These are phyloP conservation scores for Carpinus viminea DNA, from an alignment of 306 rosid genomes.

Conservation along the genomic window DNA sequence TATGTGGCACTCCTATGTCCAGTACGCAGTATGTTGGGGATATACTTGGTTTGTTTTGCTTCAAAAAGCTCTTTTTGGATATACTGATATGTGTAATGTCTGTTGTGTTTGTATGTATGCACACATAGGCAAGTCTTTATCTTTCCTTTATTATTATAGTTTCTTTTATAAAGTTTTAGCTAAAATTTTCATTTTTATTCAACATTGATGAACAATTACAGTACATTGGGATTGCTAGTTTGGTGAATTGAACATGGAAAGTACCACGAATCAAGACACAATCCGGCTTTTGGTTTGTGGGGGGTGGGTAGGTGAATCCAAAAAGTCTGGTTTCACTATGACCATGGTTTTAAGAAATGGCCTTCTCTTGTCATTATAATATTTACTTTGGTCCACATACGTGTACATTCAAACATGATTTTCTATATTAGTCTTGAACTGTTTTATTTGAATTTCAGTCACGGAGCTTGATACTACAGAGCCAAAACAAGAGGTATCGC, in stretches of 20 bases:
- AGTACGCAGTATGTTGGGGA: neutral
- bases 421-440: slow-evolving; percentile 23
- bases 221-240: neutral
- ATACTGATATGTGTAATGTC: neutral
- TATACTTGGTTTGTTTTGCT: neutral
- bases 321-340: neutral
- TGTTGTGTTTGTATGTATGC: neutral
- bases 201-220: neutral
- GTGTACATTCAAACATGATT: slow-evolving; percentile 11
- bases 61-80: neutral
- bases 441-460: slow-evolving; percentile 58
- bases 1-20: neutral
- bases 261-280: neutral
- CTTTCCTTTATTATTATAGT: too few relatives aligned
- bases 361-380: neutral
- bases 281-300: neutral
- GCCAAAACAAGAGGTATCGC: slow-evolving; percentile 81
- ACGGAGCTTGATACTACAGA: slow-evolving; percentile 71
- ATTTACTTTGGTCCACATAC: slow-evolving; percentile 22
- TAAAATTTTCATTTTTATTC: neutral
- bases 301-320: neutral
- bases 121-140: too few relatives aligned
- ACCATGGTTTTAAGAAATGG: neutral
- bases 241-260: neutral
- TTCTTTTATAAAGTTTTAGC: neutral